A percentile compares a stretch with the other conserved stretches of the same genome.
These are phyloP conservation scores for Sporormia fimetaria DNA, from an alignment of 495 filamentous ascomycete species.

Conservation along the genomic window DNA sequence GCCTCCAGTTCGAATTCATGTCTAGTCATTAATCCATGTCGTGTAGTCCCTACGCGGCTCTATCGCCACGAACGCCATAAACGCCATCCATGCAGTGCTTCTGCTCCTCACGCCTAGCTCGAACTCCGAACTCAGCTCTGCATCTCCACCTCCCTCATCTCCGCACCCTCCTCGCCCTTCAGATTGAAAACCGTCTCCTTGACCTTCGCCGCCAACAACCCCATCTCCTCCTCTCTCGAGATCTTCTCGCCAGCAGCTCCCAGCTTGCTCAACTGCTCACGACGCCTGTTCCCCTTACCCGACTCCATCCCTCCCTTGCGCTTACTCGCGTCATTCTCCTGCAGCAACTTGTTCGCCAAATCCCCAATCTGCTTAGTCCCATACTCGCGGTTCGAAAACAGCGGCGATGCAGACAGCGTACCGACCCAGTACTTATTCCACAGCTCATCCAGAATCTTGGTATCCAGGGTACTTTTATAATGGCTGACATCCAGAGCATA, in stretches of 20 bases:
- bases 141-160: conserved; percentile 17
- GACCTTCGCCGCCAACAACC: conserved; percentile 67
- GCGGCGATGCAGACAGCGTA: conserved; percentile 88
- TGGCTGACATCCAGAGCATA: conserved; percentile 84
- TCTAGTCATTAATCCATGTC: too few relatives aligned
- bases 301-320: conserved; percentile 10
- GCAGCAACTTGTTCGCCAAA: conserved; percentile 64
- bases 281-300: conserved; percentile 42
- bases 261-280: conserved; percentile 68
- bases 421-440: conserved; percentile 99
- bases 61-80: too few relatives aligned
- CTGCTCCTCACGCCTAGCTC: too few relatives aligned
- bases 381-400: conserved; percentile 89
- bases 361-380: conserved; percentile 86
- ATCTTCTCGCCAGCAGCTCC: conserved; percentile 70
- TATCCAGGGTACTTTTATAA: conserved; percentile 86
- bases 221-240: conserved; percentile 73
- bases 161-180: conserved; percentile 1
- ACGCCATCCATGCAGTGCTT: too few relatives aligned
- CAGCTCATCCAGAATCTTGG: conserved; percentile 68
- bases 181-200: conserved; percentile 71
- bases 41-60: too few relatives aligned
- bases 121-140: conserved; percentile 17
- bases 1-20: too few relatives aligned
- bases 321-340: conserved; percentile 41